Evolutionary conservation across 1,139 yeast genomes (phyloP).

Genomic region (Yamadazyma blattariae): DNA sequence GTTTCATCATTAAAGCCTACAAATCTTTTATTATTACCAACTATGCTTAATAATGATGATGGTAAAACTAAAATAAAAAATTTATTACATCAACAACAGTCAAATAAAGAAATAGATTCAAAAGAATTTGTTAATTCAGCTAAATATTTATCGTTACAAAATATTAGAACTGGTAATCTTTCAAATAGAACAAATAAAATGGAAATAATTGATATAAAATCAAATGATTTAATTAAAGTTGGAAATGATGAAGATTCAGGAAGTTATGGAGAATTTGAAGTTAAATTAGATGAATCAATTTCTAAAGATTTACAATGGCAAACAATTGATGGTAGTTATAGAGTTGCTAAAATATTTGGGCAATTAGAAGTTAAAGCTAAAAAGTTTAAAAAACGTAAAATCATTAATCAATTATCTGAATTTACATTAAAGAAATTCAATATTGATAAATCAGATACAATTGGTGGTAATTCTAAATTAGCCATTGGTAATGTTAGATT

Average conservation of each 20-base stretch:
- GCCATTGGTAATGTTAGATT: conserved; percentile 88
- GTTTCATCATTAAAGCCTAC: conserved; percentile 79
- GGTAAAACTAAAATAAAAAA: conserved; percentile 28
- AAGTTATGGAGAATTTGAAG: conserved; percentile 63
- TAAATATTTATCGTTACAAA: conserved; percentile 31
- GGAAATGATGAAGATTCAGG: conserved; percentile 42
- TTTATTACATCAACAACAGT: conserved; percentile 33
- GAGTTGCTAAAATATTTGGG: conserved; percentile 82
- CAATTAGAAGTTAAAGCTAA: conserved; percentile 50
- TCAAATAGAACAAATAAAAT: conserved; percentile 18
- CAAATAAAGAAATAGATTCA: conserved; percentile 21
- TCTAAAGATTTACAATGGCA: conserved; percentile 78
- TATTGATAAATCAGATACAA: conserved; percentile 6
- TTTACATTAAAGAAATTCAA: conserved; percentile 34
- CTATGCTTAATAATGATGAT: conserved; percentile 29
- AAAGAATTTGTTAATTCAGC: conserved; percentile 26
- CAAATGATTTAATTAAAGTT: conserved; percentile 47
- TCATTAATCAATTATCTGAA: conserved; percentile 34
- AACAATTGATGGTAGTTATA: conserved; percentile 71
- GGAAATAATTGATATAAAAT: conserved; percentile 30
- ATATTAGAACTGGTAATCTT: conserved; percentile 28
- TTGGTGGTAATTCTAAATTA: conserved; percentile 36
- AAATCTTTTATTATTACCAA: conserved; percentile 60
- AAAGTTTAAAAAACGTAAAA: conserved; percentile 15
- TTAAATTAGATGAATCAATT: conserved; percentile 66